A percentile compares a stretch with the other conserved stretches of the same genome.
These are phyloP conservation scores for Leishmania turanica DNA, from an alignment of 208 protist genomes.

Conservation along the genomic window DNA sequence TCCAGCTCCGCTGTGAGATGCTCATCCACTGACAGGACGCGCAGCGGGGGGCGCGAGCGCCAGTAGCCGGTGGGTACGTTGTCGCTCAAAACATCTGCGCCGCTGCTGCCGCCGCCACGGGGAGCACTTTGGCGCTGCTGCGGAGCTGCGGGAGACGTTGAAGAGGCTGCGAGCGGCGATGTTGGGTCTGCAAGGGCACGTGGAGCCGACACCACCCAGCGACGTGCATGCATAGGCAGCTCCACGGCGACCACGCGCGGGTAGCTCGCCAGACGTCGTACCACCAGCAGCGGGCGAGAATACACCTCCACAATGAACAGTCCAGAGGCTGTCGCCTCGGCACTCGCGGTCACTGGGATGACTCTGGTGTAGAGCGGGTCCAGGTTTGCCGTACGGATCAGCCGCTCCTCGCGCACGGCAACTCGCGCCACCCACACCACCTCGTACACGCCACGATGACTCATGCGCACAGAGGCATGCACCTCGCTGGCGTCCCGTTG, in stretches of 20 bases:
- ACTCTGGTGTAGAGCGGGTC: slow-evolving; percentile 50
- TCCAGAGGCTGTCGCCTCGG: not conserved
- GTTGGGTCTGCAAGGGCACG: not conserved
- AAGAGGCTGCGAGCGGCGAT: not conserved
- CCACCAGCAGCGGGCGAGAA: slow-evolving; percentile 57
- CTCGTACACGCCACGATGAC: slow-evolving; percentile 54
- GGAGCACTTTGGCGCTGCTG: not conserved
- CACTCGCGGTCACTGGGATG: slow-evolving; percentile 1
- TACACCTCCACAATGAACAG: slow-evolving; percentile 41
- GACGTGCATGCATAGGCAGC: slow-evolving; percentile 76
- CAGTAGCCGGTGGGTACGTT: slow-evolving; percentile 45
- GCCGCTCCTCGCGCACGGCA: slow-evolving; percentile 31
- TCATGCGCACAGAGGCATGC: slow-evolving; percentile 42
- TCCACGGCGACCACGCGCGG: slow-evolving; percentile 43
- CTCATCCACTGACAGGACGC: slow-evolving; percentile 58
- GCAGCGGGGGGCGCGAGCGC: slow-evolving; percentile 47
- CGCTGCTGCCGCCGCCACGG: not conserved
- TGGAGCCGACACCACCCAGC: slow-evolving; percentile 55
- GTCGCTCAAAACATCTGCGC: slow-evolving; percentile 9
- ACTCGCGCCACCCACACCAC: slow-evolving; percentile 58
- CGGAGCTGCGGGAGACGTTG: not conserved
- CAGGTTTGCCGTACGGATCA: slow-evolving; percentile 43
- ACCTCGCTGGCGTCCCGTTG: slow-evolving; percentile 38
- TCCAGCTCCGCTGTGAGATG: slow-evolving; percentile 46
- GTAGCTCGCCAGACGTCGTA: slow-evolving; percentile 61